phyloP scores from a whole-genome alignment of 139 green algal species.

The Volvox reticuliferus region DNA sequence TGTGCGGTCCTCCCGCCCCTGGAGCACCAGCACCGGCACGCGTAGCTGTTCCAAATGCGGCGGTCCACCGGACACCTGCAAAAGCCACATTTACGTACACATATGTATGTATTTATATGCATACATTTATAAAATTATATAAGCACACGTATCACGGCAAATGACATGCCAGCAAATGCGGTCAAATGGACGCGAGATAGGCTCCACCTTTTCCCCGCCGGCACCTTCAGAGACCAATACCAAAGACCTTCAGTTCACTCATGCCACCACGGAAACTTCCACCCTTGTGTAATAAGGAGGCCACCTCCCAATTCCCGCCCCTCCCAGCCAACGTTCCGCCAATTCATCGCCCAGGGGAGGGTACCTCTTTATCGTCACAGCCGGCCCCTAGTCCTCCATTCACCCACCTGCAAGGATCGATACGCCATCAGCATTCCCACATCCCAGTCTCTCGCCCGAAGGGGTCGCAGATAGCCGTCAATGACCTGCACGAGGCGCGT shows the following conservation, averaged over 20 bases:
- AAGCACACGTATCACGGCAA: background rate
- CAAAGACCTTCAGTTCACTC: too few species aligned
- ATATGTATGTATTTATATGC: background rate
- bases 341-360: too few species aligned
- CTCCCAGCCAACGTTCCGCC: too few species aligned
- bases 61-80: background rate
- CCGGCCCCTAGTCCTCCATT: too few species aligned
- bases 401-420: constrained; percentile 56
- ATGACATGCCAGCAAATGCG: background rate
- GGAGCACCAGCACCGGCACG: constrained; percentile 17
- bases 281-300: too few species aligned
- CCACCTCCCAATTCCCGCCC: too few species aligned
- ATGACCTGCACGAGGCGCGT: constrained; percentile 53
- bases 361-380: too few species aligned
- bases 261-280: too few species aligned
- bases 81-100: background rate
- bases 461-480: constrained; percentile 71
- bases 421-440: constrained; percentile 63
- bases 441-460: constrained; percentile 77
- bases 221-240: too few species aligned
- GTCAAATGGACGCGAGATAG: too few species aligned
- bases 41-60: background rate
- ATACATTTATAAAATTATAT: background rate
- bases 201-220: too few species aligned
- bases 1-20: background rate